Conservation (phyloP, 2,329 filamentous ascomycete genomes). For the Colletotrichum aenigma region DNA sequence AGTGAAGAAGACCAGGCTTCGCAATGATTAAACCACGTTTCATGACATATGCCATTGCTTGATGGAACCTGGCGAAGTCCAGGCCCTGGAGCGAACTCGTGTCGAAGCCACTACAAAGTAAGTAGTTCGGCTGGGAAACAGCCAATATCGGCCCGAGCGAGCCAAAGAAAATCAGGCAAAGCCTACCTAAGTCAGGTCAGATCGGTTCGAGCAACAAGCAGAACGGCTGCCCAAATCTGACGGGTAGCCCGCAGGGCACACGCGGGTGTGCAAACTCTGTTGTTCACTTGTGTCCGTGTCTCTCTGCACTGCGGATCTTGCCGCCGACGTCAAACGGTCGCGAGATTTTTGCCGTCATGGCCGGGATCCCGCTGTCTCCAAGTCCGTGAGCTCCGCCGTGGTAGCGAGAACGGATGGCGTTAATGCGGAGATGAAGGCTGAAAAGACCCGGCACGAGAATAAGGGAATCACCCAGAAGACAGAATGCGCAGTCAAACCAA, state of each 20-base stretch:
- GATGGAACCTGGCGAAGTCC: neutral
- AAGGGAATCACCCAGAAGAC: neutral
- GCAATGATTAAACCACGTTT: neutral
- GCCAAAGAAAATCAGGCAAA: neutral
- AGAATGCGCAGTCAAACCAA: neutral
- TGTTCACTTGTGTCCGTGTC: neutral
- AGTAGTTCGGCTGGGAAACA: neutral
- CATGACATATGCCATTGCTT: neutral
- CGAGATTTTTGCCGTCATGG: neutral
- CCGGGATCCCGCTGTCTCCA: neutral
- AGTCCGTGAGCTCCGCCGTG: neutral
- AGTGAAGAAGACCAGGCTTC: neutral
- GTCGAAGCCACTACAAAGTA: neutral
- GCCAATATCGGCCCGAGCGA: constrained; percentile 4
- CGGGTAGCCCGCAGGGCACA: neutral
- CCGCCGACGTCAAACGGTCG: neutral
- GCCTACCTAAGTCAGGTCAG: neutral
- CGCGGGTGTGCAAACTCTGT: constrained; percentile 2
- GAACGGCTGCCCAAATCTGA: constrained; percentile 5
- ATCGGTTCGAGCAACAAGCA: neutral
- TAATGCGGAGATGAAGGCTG: neutral
- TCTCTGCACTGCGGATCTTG: constrained; percentile 12
- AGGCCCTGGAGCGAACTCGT: neutral
- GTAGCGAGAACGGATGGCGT: neutral
- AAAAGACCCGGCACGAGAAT: neutral